Conservation (phyloP, 768 basidiomycete genomes). For the Lepiota venenata region DNA sequence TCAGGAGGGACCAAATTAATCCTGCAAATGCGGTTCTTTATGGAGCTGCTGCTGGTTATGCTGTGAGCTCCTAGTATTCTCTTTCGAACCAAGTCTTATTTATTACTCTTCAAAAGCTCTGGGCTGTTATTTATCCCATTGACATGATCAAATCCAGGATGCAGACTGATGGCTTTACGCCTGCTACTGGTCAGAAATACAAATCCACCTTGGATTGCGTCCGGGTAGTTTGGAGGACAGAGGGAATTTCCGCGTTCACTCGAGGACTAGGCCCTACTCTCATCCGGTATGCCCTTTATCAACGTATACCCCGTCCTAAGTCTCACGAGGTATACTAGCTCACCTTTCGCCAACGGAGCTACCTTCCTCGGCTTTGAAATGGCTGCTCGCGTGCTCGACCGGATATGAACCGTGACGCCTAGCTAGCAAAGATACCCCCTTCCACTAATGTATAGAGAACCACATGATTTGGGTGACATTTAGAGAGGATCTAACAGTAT, state of each 20-base stretch:
- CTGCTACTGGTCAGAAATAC: constrained; percentile 78
- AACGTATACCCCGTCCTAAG: not conserved
- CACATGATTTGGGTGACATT: not conserved
- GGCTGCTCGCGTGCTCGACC: constrained; percentile 70
- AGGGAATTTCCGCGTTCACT: constrained; percentile 84
- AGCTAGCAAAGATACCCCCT: not conserved
- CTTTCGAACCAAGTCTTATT: not conserved
- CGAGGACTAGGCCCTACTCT: constrained; percentile 91
- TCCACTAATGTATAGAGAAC: not conserved
- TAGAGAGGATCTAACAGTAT: not conserved
- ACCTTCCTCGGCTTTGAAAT: constrained; percentile 97
- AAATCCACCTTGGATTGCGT: constrained; percentile 80
- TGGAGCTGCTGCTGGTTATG: constrained; percentile 91
- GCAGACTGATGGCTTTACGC: constrained; percentile 88
- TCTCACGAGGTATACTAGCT: constrained; percentile 40
- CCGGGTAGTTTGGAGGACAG: constrained; percentile 75
- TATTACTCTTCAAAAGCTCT: constrained; percentile 47
- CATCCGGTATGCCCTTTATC: constrained; percentile 59
- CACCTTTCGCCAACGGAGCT: constrained; percentile 94
- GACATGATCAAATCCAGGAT: constrained; percentile 96
- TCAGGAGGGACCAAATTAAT: constrained; percentile 71
- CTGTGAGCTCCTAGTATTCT: constrained; percentile 44
- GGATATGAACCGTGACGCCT: constrained; percentile 16
- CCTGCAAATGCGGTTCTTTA: constrained; percentile 79
- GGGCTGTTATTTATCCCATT: constrained; percentile 93